Evolutionary conservation across 768 basidiomycete genomes (phyloP).

Genomic region (Pleurotus eryngii): DNA sequence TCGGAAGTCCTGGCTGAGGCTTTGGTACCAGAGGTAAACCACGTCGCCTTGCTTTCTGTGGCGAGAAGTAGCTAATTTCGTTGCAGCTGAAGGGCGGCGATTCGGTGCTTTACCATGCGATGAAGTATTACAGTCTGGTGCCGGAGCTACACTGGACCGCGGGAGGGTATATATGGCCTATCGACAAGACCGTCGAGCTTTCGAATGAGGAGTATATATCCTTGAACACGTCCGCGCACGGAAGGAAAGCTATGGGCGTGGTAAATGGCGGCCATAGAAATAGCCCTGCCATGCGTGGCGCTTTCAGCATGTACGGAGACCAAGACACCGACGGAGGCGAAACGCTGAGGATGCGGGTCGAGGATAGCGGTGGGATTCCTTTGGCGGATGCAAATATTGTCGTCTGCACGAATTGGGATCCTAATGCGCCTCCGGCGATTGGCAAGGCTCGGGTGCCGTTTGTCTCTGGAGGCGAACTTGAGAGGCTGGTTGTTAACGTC

Average conservation of each 20-base stretch:
- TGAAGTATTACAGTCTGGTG: conserved; percentile 71
- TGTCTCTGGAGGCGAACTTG: conserved; percentile 60
- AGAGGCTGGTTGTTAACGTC: conserved; percentile 76
- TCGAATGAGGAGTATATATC: conserved; percentile 19
- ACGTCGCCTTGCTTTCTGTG: conserved; percentile 20
- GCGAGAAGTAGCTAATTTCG: neutral
- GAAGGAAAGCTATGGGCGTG: conserved; percentile 19
- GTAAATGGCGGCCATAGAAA: conserved; percentile 17
- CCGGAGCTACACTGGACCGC: conserved; percentile 81
- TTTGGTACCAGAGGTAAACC: conserved; percentile 59
- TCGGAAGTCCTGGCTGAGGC: conserved; percentile 67
- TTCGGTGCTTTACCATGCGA: conserved; percentile 68
- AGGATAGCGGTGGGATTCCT: conserved; percentile 65
- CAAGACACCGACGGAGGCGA: conserved; percentile 27
- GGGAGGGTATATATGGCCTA: conserved; percentile 80
- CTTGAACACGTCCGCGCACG: conserved; percentile 14
- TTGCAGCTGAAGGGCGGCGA: conserved; percentile 74
- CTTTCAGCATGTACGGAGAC: conserved; percentile 44
- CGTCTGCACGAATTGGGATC: conserved; percentile 38
- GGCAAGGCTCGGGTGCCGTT: conserved; percentile 71
- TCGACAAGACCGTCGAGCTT: conserved; percentile 61
- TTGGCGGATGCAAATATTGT: conserved; percentile 61
- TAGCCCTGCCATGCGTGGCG: conserved; percentile 37
- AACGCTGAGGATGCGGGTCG: conserved; percentile 50
- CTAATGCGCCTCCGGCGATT: conserved; percentile 32